These are phyloP conservation scores for Cyphellophora attinorum DNA, from an alignment of 2,329 filamentous ascomycete genomes.

Conservation along the genomic window DNA sequence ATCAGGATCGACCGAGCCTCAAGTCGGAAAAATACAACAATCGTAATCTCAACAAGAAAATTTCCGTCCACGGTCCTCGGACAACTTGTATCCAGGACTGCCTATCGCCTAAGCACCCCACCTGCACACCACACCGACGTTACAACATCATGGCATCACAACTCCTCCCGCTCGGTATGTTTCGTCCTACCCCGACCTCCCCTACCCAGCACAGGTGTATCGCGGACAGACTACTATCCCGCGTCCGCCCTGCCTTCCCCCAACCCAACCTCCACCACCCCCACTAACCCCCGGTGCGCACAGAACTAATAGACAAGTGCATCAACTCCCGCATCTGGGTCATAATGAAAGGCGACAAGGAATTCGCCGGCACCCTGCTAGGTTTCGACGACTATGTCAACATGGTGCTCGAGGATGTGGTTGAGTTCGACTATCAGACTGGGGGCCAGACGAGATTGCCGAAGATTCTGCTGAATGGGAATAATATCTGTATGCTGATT, in stretches of 20 bases:
- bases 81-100: no score
- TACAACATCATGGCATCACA: slow-evolving; percentile 55
- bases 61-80: no score
- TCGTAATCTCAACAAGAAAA: no score
- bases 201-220: no score
- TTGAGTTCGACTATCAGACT: slow-evolving; percentile 91
- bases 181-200: no score
- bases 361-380: slow-evolving; percentile 88
- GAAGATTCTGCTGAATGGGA: slow-evolving; percentile 93
- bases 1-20: no score
- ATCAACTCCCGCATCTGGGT: slow-evolving; percentile 98
- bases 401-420: slow-evolving; percentile 97
- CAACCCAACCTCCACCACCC: slow-evolving; percentile 2
- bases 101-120: no score
- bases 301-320: slow-evolving; percentile 98
- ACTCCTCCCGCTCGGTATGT: slow-evolving; percentile 64
- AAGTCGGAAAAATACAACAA: no score
- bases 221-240: no score
- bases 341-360: slow-evolving; percentile 98
- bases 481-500: slow-evolving; percentile 97
- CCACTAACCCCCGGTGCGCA: slow-evolving; percentile 16
- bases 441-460: slow-evolving; percentile 80
- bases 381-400: slow-evolving; percentile 99
- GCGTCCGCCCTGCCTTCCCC: background rate
- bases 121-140: no score